Base-by-base conservation (phyloP, 2,329 filamentous ascomycete species). In the Neodidymelliopsis sp. region DNA sequence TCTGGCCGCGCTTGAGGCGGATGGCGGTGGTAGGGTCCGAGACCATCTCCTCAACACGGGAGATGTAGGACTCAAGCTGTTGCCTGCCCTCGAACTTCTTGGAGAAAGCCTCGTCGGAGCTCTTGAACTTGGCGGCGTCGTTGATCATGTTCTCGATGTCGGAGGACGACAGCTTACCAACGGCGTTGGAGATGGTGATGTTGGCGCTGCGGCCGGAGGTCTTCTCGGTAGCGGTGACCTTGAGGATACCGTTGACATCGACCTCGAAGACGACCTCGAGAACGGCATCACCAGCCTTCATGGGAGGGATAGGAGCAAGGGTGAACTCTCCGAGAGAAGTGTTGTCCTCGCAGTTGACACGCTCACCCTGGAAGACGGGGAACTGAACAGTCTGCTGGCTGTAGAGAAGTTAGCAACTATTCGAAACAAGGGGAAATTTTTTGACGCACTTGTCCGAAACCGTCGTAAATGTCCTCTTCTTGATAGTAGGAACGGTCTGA, bases 171-270 rank as follows among this genome's bases (percentile, higher is more conserved):
- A 99, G 90, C 84, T 99, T 99, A 77, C 94, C 94, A 70, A 99
- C 93, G 53, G 94, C 96, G 87, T 99, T 99, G 79, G 90, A 91
- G 80, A 99, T 99, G 75, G 94, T 99, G 78, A 99, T 99, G 87
- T 99, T 99, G 79, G 94, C 94, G 73, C 84, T 94, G 76, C 94
- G 92, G 71, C 94, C 94, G 24, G 94, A 96, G 66, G 91, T 93
- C 87, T 99, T 99, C 86, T 99, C 94, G 36, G 93, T 97, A 64
- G 94, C 94, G 58, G 93, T 97, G 71, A 97, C 94, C 87, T 99
- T 99, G 63, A 99, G 88, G 76, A 97, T 96, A 88, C 94, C 94
- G 84, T 99, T 99, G 84, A 97, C 94, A 67, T 99, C 94, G 73
- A 99, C 94, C 82, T 99, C 94, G 80, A 99, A 97, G 76, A 97